phyloP scores from a whole-genome alignment of 2,329 filamentous ascomycete genomes.

The Calonectria leucothoes region DNA sequence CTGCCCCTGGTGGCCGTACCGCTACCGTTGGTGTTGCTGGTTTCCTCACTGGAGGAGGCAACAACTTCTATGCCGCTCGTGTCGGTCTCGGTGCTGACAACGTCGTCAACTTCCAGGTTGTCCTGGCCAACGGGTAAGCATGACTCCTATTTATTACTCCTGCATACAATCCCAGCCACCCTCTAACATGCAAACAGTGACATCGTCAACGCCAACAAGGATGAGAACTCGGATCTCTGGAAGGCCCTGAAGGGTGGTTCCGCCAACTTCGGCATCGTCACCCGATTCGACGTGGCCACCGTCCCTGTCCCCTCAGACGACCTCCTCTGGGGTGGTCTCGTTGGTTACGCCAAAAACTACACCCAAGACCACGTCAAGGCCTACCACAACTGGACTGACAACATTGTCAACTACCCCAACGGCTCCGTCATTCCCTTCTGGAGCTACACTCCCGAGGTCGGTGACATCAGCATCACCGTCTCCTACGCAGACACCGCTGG shows the following conservation, averaged over 20 bases:
- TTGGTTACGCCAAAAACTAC: conserved; percentile 27
- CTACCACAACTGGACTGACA: conserved; percentile 28
- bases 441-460: conserved; percentile 27
- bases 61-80: conserved; percentile 43
- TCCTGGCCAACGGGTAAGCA: conserved; percentile 49
- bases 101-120: conserved; percentile 54
- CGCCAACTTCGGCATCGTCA: conserved; percentile 56
- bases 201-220: conserved; percentile 53
- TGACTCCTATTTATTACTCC: too few relatives aligned
- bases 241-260: conserved; percentile 59
- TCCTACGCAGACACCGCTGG: conserved; percentile 30
- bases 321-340: conserved; percentile 24
- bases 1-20: conserved; percentile 57
- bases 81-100: conserved; percentile 56
- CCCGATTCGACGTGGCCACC: conserved; percentile 39
- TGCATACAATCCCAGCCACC: neutral
- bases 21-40: conserved; percentile 46
- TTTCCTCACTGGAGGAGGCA: conserved; percentile 41
- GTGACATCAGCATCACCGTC: conserved; percentile 31
- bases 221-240: conserved; percentile 54
- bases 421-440: conserved; percentile 33
- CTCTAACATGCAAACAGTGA: conserved; percentile 28
- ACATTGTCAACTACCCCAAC: conserved; percentile 32
- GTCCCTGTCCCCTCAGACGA: conserved; percentile 5
- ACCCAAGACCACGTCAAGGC: conserved; percentile 25